A percentile compares a stretch with the other conserved stretches of the same genome.
Evolutionary conservation across 371 early-diverging fungal species (phyloP).

Genomic region (Mortierella sp.): DNA sequence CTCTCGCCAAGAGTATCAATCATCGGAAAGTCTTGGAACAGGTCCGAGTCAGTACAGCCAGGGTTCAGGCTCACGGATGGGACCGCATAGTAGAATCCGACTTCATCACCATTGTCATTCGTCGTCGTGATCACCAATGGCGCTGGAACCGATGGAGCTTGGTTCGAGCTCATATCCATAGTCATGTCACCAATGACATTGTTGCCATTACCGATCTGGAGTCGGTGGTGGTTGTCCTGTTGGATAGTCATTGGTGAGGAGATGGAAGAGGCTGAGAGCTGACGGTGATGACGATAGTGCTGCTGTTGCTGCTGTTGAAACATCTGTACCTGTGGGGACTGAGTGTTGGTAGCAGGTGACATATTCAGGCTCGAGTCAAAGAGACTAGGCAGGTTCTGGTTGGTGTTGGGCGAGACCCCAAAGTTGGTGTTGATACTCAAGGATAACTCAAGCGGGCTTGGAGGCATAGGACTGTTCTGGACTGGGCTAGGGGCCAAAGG

Average conservation of each 20-base stretch:
- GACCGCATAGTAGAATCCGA: slow-evolving; percentile 43
- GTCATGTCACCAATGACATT: slow-evolving; percentile 3
- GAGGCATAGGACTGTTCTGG: slow-evolving; percentile 40
- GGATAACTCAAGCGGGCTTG: slow-evolving; percentile 45
- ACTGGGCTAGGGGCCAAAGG: slow-evolving; percentile 37
- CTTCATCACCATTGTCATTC: slow-evolving; percentile 37
- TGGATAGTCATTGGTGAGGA: too few species aligned
- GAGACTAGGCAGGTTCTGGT: slow-evolving; percentile 32
- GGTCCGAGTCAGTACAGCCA: slow-evolving; percentile 33
- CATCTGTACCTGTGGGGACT: too few species aligned
- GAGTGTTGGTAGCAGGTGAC: slow-evolving; percentile 5
- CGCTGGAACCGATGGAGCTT: neutral
- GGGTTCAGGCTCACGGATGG: slow-evolving; percentile 47
- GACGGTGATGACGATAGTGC: slow-evolving; percentile 8
- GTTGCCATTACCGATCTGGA: too few species aligned
- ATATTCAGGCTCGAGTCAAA: slow-evolving; percentile 40
- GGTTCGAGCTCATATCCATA: neutral
- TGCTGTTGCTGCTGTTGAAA: slow-evolving; percentile 5
- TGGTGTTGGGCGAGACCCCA: slow-evolving; percentile 15
- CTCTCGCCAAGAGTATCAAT: slow-evolving; percentile 40
- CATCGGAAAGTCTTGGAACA: slow-evolving; percentile 49
- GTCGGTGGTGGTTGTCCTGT: too few species aligned
- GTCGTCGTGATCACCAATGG: slow-evolving; percentile 34
- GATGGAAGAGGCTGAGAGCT: too few species aligned
- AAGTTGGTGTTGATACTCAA: slow-evolving; percentile 23